phyloP scores from a whole-genome alignment of 257 asterid species.

The Lithospermum erythrorhizon region DNA sequence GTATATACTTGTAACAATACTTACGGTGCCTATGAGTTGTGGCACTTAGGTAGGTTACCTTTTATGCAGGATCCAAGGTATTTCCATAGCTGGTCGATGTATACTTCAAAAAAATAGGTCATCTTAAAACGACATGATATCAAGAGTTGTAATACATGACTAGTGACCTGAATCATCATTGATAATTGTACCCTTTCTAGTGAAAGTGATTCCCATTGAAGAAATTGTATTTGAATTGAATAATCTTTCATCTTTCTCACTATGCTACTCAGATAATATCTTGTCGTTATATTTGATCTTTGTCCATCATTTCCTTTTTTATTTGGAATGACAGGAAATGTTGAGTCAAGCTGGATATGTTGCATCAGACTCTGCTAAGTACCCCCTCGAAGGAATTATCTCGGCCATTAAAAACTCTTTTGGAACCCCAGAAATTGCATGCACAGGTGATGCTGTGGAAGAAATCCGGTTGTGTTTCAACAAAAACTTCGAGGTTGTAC shows the following conservation, averaged over 20 bases:
- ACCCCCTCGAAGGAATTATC: conserved; percentile 71
- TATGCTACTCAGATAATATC: not conserved
- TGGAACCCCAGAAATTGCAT: conserved; percentile 58
- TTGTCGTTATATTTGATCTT: not conserved
- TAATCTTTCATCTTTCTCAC: not conserved
- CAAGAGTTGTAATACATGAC: too few species aligned
- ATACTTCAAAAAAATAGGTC: too few species aligned
- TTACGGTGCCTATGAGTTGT: too few species aligned
- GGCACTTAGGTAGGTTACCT: too few species aligned
- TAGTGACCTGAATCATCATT: too few species aligned
- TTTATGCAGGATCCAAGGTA: too few species aligned
- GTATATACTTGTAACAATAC: too few species aligned
- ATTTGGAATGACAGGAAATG: conserved; percentile 40
- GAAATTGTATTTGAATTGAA: not conserved
- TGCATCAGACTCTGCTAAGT: conserved; percentile 73
- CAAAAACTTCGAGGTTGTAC: conserved; percentile 62
- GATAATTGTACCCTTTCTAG: too few species aligned
- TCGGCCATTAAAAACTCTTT: conserved; percentile 79
- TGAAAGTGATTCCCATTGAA: too few species aligned
- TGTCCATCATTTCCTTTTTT: not conserved
- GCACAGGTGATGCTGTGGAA: conserved; percentile 62
- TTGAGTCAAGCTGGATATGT: conserved; percentile 70
- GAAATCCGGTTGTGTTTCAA: conserved; percentile 76
- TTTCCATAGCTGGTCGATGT: too few species aligned
- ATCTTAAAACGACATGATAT: too few species aligned